A percentile compares a stretch with the other conserved stretches of the same genome.
Conservation (phyloP, 2,329 filamentous ascomycete species). For the Sclerotinia trifoliorum region DNA sequence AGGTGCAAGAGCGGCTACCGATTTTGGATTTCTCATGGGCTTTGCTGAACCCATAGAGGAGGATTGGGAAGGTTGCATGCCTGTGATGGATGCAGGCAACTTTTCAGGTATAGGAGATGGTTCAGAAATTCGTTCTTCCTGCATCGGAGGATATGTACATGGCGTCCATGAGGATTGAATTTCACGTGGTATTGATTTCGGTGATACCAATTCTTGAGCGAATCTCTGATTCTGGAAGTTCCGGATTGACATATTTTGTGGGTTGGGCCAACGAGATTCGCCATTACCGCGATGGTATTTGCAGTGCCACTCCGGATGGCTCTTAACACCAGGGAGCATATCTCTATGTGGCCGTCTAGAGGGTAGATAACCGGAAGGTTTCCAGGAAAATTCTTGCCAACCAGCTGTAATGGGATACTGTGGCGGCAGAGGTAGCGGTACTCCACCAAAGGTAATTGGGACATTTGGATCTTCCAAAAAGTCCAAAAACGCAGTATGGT, state of each 20-base stretch:
- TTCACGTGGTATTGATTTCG: constrained; percentile 21
- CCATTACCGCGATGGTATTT: constrained; percentile 2
- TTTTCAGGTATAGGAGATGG: not conserved
- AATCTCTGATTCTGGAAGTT: not conserved
- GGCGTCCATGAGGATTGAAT: constrained; percentile 16
- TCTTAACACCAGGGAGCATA: not conserved
- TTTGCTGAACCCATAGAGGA: not conserved
- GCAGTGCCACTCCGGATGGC: constrained; percentile 12
- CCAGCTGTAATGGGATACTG: constrained; percentile 15
- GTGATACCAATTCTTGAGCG: constrained; percentile 16
- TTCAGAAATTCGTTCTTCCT: not conserved
- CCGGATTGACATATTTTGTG: not conserved
- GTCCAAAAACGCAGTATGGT: constrained; percentile 10
- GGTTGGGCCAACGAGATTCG: not conserved
- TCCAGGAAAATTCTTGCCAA: constrained; percentile 22
- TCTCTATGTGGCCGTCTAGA: not conserved
- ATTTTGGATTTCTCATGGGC: not conserved
- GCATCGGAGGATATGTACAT: not conserved
- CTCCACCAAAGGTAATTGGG: constrained; percentile 7
- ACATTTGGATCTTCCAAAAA: constrained; percentile 17
- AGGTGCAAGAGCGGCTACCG: not conserved
- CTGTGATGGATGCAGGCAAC: not conserved
- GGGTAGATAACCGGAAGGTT: not conserved
- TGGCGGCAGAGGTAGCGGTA: constrained; percentile 14
- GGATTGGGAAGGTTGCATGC: not conserved